phyloP scores from a whole-genome alignment of 768 basidiomycete genomes.

The Psilocybe azurescens region DNA sequence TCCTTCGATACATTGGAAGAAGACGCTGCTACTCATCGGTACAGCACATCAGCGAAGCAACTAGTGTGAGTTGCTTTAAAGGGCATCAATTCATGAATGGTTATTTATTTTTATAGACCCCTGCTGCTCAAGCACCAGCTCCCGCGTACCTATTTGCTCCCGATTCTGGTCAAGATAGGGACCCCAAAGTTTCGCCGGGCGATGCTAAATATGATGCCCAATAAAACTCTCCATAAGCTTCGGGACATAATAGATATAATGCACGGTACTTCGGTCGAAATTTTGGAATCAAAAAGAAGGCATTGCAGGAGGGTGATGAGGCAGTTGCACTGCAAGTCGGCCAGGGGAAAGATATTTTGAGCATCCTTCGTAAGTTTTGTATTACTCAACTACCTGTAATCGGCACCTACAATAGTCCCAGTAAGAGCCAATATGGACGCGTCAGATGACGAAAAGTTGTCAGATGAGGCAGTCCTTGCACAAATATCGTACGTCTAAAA shows the following conservation, averaged over 20 bases:
- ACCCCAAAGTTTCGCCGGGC: constrained; percentile 34
- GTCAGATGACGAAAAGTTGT: constrained; percentile 34
- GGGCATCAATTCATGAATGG: not conserved
- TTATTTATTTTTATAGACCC: not conserved
- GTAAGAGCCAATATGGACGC: constrained; percentile 43
- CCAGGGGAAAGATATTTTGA: constrained; percentile 50
- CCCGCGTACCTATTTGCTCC: constrained; percentile 16
- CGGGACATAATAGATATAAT: constrained; percentile 40
- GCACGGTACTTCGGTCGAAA: constrained; percentile 36
- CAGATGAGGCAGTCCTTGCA: constrained; percentile 40
- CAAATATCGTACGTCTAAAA: constrained; percentile 37
- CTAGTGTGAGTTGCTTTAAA: constrained; percentile 28
- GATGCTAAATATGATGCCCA: constrained; percentile 38
- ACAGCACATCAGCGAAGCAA: constrained; percentile 32
- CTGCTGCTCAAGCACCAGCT: constrained; percentile 3
- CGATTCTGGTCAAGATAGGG: constrained; percentile 28
- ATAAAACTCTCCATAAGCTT: constrained; percentile 31
- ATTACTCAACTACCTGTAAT: not conserved
- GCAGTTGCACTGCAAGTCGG: constrained; percentile 35
- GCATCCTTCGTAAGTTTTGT: constrained; percentile 43
- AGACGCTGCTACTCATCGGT: constrained; percentile 33
- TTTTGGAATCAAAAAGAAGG: constrained; percentile 42
- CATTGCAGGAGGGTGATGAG: constrained; percentile 38
- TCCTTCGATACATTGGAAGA: constrained; percentile 43
- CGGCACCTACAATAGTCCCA: constrained; percentile 14